Conservation (phyloP, 1,284 basidiomycete genomes). For the Takashimella koratensis region DNA sequence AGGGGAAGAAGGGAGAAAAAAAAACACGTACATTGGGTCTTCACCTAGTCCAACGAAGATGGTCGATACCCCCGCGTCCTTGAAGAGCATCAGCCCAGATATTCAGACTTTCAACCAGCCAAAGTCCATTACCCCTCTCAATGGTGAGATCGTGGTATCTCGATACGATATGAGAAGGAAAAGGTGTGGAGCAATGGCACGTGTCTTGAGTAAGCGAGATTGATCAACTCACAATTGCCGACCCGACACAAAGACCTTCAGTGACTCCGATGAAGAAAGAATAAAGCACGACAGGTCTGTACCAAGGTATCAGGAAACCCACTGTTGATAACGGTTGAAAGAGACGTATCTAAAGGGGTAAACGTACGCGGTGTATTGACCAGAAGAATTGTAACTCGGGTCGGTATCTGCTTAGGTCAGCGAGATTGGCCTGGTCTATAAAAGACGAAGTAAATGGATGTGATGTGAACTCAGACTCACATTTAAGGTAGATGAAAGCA, state of each 20-base stretch:
- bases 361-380: conserved; percentile 65
- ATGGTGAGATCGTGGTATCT: too few relatives aligned
- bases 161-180: not conserved
- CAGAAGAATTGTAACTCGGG: conserved; percentile 66
- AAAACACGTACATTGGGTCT: conserved; percentile 63
- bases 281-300: conserved; percentile 64
- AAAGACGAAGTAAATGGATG: too few relatives aligned
- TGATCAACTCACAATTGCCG: not conserved
- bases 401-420: conserved; percentile 51
- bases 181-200: not conserved
- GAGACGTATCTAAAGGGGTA: not conserved
- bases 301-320: not conserved
- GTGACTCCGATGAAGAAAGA: conserved; percentile 71
- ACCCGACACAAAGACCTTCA: conserved; percentile 4
- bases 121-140: too few relatives aligned
- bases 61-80: conserved; percentile 65
- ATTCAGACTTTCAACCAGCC: too few relatives aligned
- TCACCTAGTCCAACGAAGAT: conserved; percentile 81
- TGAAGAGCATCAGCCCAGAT: too few relatives aligned
- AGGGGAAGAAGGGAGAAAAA: too few relatives aligned
- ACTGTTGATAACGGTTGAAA: not conserved
- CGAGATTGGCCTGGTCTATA: too few relatives aligned
- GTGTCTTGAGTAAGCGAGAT: not conserved
- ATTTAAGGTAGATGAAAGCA: conserved; percentile 72
- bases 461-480: conserved; percentile 52